Base-by-base conservation (phyloP, 352 stramenopile species). In the Globisporangium ultimum region DNA sequence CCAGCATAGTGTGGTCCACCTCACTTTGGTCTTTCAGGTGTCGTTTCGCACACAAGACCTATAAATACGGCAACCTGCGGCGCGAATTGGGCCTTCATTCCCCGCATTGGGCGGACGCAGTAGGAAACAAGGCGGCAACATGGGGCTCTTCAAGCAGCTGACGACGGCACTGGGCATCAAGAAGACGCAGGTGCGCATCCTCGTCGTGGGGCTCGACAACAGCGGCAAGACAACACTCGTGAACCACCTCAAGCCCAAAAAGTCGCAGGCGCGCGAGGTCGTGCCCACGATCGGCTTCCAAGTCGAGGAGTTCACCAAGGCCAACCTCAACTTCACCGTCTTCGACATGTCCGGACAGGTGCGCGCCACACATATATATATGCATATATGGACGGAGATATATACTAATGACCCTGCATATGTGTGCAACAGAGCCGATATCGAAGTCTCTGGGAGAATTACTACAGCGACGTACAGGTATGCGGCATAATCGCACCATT, bases 221-320 rank as follows among this genome's bases (percentile, higher is more conserved):
- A 95, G 82, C 67, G 88, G 89, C 66, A 97, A 97, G 72, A 96
- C 89, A 50, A 97, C 89, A 38, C 73, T 97, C n/a, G 82, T 97
- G 60, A 95, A 97, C 64, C 83, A 97, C 63, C 74, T 97, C 57
- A 97, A 97, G 62, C 89, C 88, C 36, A 90, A 86, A 56, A 95
- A 96, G 62, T 86, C 72, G n/a, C 80, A 87, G 57, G 66, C 74
- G 9, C 81, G 78, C 42, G 89, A 96, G 66, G 84, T 95, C 21
- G 89, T 89, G 53, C 89, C 89, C 32, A 97, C 89, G 21, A 90
- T 97, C 46, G 89, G 89, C 48, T 96, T 96, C 70, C 79, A 94
- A 60, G 88, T 96, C 48, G 88, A 97, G 63, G 78, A 93, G 60
- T 96, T 97, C 61, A 77, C 73, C 34, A 96, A 96, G 65, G 72